Evolutionary conservation across 192 early-diverging fungal species (phyloP), one percentile per base, ranked within the genome.

Genomic region (Coemansia sp.): DNA sequence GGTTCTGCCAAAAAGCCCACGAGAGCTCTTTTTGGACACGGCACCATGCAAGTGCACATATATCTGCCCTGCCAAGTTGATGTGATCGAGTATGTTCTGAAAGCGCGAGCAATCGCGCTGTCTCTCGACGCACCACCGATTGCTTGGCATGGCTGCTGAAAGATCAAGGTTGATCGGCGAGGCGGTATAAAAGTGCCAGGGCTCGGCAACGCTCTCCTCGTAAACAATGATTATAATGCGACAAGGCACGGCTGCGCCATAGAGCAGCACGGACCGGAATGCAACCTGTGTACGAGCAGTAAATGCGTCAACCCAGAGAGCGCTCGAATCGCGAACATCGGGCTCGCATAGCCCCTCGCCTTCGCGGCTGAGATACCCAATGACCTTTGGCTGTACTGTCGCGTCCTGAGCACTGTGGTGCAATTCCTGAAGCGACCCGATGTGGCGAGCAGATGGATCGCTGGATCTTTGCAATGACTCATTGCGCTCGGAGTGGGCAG

Each of bases 281-380:
- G 71, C 80, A 5, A 83, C 72, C 64, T 77, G 80, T 5, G 74
- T 77, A 42, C 80, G 80, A 0, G 80, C 75, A 10, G 80, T 83
- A 41, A 83, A 83, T 5, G 71, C 80, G 22, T 74, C 71, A 17
- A 83, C 53, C 80, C 80, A 83, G n/a, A 77, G 38, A n/a, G 49
- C 50, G 65, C 75, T 71, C n/a, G 60, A 51, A 22, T 76, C 80
- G 55, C 80, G 75, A 17, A 59, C 71, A 16, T 74, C 80, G 5
- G 71, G 72, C 60, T 83, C 80, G 54, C 75, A 83, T 44, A 83
- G 69, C 2, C 80, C 80, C 53, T 83, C 80, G 46, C 75, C 69
- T 32, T 83, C 80, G n/a, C 80, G 75, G 55, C 80, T 83, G 62
- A 83, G 61, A 46, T 83, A 83, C 17, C 80, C 80, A 9, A 83